Conservation (phyloP, 2,329 filamentous ascomycete species). For the Malbranchea cinnamomea region DNA sequence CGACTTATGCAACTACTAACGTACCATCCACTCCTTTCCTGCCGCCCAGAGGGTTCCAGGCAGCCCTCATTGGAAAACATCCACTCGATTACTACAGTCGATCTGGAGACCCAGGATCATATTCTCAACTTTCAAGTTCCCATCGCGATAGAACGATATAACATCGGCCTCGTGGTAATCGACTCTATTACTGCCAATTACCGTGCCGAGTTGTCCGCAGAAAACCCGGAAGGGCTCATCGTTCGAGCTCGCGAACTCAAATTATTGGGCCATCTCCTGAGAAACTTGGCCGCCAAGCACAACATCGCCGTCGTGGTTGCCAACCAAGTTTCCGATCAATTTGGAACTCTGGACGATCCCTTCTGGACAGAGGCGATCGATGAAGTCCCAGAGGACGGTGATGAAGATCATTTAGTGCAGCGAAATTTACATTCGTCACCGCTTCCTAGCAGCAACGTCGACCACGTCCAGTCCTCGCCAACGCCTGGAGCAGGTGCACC, state of each 20-base stretch:
- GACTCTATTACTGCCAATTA: constrained; percentile 95
- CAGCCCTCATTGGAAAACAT: constrained; percentile 59
- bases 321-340: constrained; percentile 90
- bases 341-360: constrained; percentile 29
- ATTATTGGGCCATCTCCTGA: constrained; percentile 56
- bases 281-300: constrained; percentile 58
- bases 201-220: constrained; percentile 54
- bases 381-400: constrained; percentile 1
- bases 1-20: constrained; percentile 67
- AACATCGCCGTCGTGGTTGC: constrained; percentile 76
- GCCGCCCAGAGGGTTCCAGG: constrained; percentile 22
- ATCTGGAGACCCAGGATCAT: constrained; percentile 90
- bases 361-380: constrained; percentile 5
- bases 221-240: constrained; percentile 43
- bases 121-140: constrained; percentile 88
- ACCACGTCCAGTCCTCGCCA: no score
- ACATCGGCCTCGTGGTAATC: constrained; percentile 67
- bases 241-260: constrained; percentile 63
- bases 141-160: constrained; percentile 59
- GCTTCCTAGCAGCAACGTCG: constrained; percentile 6
- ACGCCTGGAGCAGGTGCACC: not conserved
- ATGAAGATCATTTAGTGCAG: no score
- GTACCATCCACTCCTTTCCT: constrained; percentile 46
- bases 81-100: constrained; percentile 66
- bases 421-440: no score